Evolutionary conservation across 352 stramenopile genomes (phyloP), one percentile per base, ranked within the genome.

Genomic region (Phytophthora tentaculata): DNA sequence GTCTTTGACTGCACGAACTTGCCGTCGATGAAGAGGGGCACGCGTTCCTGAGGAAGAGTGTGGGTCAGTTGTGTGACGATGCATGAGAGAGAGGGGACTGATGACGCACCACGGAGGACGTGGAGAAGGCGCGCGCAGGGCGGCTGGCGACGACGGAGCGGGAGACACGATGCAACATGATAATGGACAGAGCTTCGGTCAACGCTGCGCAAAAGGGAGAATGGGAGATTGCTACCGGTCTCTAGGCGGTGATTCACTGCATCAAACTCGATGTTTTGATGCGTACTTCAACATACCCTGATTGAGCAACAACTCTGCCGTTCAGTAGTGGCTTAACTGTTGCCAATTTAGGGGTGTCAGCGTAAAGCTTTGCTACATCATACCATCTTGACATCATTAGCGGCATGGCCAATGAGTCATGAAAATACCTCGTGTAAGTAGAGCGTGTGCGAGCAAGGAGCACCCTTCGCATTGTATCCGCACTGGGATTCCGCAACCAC

Each of bases 1-100:
- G 89, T 94, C 68, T 94, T 96, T 56, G 92, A 98, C 53, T 96
- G 77, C 43, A 97, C 88, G 61, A 97, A 98, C 70, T 97, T 83
- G 69, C 94, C 93, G 64, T 97, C 91, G 74, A 98, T 98, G 60
- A 98, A 97, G 56, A 93, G 81, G 66, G 86, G 88, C 45, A 94
- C 86, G 16, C 83, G 84, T 50, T 88, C 77, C 81, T 91, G 47
- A 47, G 32, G 50, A 26, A 49, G 23, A 61, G 22, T 56, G 20
- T 6, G 12, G 8, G 23, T 55, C 43, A n/a, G 24, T 24, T 55
- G 19, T 16, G 3, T 12, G 39, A 28, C 4, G 56, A 35, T 19
- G 47, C 9, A 9, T 19, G 19, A 35, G 26, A 24, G 17, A 12
- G 9, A n/a, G 28, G 12, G 2, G n/a, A n/a, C 5, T 32, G n/a